Conservation (phyloP, 2,329 filamentous ascomycete species). For the Cercospora sesami region DNA sequence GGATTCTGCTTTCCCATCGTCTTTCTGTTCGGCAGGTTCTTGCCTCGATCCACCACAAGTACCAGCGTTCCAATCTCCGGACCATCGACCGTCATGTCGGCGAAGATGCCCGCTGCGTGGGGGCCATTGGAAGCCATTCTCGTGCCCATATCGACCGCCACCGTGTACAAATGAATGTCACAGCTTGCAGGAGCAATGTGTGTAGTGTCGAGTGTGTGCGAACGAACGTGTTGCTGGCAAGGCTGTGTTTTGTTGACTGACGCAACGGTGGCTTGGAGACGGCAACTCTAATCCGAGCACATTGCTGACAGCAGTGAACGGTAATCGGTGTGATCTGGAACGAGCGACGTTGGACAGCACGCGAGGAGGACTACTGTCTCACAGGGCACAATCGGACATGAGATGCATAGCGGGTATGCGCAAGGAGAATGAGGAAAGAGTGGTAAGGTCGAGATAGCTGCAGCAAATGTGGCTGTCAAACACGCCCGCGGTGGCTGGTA, state of each 20-base stretch:
- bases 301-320: not conserved
- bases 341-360: not conserved
- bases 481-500: not conserved
- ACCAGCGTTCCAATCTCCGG: conserved; percentile 92
- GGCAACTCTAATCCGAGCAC: conserved; percentile 4
- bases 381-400: not conserved
- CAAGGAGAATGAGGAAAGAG: not conserved
- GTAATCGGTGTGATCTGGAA: not conserved
- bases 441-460: not conserved
- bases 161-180: conserved; percentile 12
- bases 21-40: conserved; percentile 94
- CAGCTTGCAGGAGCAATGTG: not conserved
- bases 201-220: not conserved
- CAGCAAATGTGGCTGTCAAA: not conserved
- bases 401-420: not conserved
- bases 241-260: conserved; percentile 17
- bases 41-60: conserved; percentile 86
- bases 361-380: not conserved
- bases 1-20: conserved; percentile 98
- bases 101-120: conserved; percentile 90
- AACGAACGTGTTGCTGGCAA: not conserved
- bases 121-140: conserved; percentile 52
- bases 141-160: conserved; percentile 5
- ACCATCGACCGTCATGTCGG: conserved; percentile 90
- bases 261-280: conserved; percentile 16